Evolutionary conservation across 768 basidiomycete species (phyloP), one percentile per base, ranked within the genome.

Genomic region (Boletus rubescentipes): DNA sequence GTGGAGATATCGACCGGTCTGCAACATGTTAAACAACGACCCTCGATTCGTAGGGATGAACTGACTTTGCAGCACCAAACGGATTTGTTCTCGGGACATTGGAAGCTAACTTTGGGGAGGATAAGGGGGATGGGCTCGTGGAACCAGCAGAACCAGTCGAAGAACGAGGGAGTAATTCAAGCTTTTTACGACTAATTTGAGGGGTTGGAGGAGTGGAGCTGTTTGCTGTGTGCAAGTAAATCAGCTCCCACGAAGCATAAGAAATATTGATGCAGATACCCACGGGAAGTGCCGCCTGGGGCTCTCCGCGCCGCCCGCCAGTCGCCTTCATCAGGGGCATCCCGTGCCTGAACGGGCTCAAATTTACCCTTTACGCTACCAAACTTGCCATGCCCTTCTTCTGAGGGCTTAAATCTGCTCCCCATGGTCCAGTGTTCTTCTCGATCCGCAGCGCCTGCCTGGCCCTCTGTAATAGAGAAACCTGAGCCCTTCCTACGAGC

Each of bases 1-100:
- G 79, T 75, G 32, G 87, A 77, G 16, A 88, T 85, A 67, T 98
- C 94, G 20, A 98, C 89, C 12, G 96, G 93, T 62, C 89, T 91
- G 30, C 50, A n/a, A 37, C 38, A 4, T 29, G 36, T 72, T 15
- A 55, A 55, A 58, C 14, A 23, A 12, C 40, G 40, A 23, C 14
- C 49, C 23, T 30, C 20, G 41, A 45, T 49, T 41, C 26, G 15
- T n/a, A 23, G 18, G 37, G 3, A 61, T 26, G 23, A 18, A 69
- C 81, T 45, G 61, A 91, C 90, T 75, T 87, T 34, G 96, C 96
- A 49, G 80, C 78, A 45, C 96, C 97, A 65, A 98, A 98, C 7
- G 95, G 95, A 68, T 80, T 93, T 54, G 87, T 66, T 34, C 83
- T 73, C 34, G 76, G 66, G 6, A 76, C 69, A 34, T 77, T 72